These are phyloP conservation scores for Hyphopichia khmerensis DNA, from an alignment of 1,139 yeast genomes.

Conservation along the genomic window DNA sequence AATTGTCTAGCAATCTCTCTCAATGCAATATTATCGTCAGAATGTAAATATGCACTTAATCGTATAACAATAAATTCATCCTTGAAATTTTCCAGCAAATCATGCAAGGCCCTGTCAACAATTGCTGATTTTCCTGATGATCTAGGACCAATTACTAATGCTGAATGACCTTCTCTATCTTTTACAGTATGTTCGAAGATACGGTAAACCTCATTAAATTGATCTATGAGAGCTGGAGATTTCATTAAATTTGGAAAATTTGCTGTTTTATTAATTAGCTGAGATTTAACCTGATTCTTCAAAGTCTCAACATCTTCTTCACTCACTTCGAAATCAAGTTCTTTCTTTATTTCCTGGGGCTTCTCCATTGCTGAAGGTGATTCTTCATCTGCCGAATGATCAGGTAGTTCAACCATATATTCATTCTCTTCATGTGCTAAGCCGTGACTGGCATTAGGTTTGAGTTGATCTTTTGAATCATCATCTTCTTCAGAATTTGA, in stretches of 20 bases:
- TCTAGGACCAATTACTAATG: conserved; percentile 76
- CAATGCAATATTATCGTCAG: conserved; percentile 76
- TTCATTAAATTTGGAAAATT: conserved; percentile 17
- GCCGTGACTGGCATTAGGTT: too few relatives aligned
- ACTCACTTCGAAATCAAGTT: neutral
- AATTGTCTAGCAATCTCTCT: conserved; percentile 85
- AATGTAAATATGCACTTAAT: conserved; percentile 70
- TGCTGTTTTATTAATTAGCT: conserved; percentile 17
- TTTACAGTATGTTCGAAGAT: conserved; percentile 65
- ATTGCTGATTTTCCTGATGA: conserved; percentile 73
- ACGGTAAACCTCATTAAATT: conserved; percentile 49
- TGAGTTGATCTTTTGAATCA: neutral
- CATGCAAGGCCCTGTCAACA: conserved; percentile 54
- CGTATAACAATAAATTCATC: conserved; percentile 59
- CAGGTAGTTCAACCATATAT: too few relatives aligned
- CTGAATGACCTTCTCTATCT: conserved; percentile 78
- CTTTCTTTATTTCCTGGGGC: neutral
- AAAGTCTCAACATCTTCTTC: conserved; percentile 14
- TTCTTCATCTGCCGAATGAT: neutral
- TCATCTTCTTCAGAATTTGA: neutral
- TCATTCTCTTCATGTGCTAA: too few relatives aligned
- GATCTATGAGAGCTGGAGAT: conserved; percentile 24
- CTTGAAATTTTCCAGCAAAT: conserved; percentile 36
- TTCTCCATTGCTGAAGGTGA: neutral
- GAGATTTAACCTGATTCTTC: conserved; percentile 17